A percentile compares a stretch with the other conserved stretches of the same genome.
Conservation (phyloP, 345 rosid genomes). For the Erucastrum elatum region DNA sequence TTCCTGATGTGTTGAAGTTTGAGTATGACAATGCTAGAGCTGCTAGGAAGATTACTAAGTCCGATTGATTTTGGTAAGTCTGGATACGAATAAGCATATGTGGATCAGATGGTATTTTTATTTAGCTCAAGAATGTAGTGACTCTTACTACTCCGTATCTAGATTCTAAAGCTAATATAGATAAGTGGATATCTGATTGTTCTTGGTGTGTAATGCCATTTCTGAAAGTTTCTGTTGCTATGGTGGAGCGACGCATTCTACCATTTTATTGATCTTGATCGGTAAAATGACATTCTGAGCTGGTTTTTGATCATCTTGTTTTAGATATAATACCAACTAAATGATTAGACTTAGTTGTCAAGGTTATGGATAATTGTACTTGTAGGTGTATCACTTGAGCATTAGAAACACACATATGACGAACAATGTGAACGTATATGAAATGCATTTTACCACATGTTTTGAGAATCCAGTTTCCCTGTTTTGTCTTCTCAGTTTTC, state of each 20-base stretch:
- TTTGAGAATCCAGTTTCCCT: background rate
- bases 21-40: constrained; percentile 94
- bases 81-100: background rate
- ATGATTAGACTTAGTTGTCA: background rate
- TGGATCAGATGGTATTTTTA: too few species aligned
- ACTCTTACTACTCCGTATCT: background rate
- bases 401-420: background rate
- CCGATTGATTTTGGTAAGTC: constrained; percentile 43
- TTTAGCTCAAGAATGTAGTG: too few species aligned
- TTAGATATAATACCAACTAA: background rate
- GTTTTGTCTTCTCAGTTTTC: constrained; percentile 11
- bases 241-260: background rate
- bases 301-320: background rate
- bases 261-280: background rate
- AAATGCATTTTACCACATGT: background rate
- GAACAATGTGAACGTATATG: background rate
- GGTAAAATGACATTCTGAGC: background rate
- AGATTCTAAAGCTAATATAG: too few species aligned
- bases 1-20: constrained; percentile 76
- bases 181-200: too few species aligned
- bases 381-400: background rate
- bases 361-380: background rate
- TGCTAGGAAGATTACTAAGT: constrained; percentile 60
- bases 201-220: background rate
- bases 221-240: background rate